phyloP scores from a whole-genome alignment of 805 yeast species.

The Lachancea sp. region DNA sequence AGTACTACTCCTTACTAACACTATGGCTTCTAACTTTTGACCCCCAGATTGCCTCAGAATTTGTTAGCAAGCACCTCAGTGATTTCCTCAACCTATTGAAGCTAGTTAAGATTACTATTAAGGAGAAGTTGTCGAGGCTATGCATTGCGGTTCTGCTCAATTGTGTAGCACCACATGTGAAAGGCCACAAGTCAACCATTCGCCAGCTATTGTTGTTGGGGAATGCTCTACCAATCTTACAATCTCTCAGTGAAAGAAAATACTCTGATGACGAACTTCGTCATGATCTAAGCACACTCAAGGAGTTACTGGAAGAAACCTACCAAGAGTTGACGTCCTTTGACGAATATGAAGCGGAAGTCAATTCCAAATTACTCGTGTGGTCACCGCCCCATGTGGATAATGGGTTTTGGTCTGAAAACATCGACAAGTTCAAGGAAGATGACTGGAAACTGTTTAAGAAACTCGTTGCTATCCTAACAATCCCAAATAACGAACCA shows the following conservation, averaged over 20 bases:
- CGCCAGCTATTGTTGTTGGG: constrained; percentile 67
- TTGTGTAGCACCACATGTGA: constrained; percentile 39
- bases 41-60: constrained; percentile 41
- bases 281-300: constrained; percentile 56
- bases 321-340: constrained; percentile 79
- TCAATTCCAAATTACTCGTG: constrained; percentile 66
- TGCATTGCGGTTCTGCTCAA: constrained; percentile 70
- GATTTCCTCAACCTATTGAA: constrained; percentile 39
- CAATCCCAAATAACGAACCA: constrained; percentile 23
- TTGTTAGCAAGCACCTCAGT: constrained; percentile 50
- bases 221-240: constrained; percentile 64
- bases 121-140: constrained; percentile 84
- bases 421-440: constrained; percentile 67
- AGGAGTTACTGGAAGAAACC: constrained; percentile 58
- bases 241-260: constrained; percentile 73
- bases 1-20: constrained; percentile 69
- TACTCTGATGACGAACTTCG: constrained; percentile 93
- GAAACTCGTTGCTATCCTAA: constrained; percentile 50
- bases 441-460: constrained; percentile 68
- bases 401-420: constrained; percentile 84
- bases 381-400: constrained; percentile 94
- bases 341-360: constrained; percentile 84
- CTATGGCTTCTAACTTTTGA: constrained; percentile 85
- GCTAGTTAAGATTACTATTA: constrained; percentile 73
- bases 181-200: constrained; percentile 42